A percentile compares a stretch with the other conserved stretches of the same genome.
Conservation (phyloP, 306 rosid genomes). For the Citrullus amarus region DNA sequence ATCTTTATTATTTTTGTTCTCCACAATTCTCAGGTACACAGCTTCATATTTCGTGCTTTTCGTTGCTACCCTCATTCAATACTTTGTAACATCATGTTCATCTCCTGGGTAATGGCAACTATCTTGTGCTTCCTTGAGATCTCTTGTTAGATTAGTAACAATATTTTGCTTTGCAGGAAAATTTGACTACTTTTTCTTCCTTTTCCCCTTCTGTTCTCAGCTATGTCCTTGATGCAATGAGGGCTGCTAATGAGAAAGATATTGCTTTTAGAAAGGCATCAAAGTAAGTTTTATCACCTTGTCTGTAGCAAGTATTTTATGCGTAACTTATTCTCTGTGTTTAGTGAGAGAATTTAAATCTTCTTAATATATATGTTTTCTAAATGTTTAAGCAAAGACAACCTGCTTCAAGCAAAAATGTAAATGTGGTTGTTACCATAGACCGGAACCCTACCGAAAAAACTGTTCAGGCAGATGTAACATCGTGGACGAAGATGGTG, state of each 20-base stretch:
- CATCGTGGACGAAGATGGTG: conserved; percentile 68
- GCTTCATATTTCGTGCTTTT: conserved; percentile 52
- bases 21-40: conserved; percentile 54
- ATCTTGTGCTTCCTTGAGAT: conserved; percentile 10
- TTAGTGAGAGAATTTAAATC: neutral
- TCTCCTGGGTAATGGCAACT: conserved; percentile 74
- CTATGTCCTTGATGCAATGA: conserved; percentile 67
- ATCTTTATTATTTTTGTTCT: neutral
- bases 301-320: neutral
- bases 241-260: conserved; percentile 35
- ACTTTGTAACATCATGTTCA: conserved; percentile 62
- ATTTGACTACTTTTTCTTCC: conserved; percentile 6
- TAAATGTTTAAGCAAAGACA: conserved; percentile 84
- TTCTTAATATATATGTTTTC: conserved; percentile 19
- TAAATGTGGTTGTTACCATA: conserved; percentile 31
- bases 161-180: conserved; percentile 8
- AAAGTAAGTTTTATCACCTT: conserved; percentile 38
- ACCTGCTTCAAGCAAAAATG: conserved; percentile 73
- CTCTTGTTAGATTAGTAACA: conserved; percentile 4
- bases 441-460: conserved; percentile 38
- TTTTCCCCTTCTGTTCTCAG: conserved; percentile 17
- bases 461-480: conserved; percentile 29
- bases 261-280: conserved; percentile 30
- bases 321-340: neutral
- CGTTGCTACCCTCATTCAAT: conserved; percentile 54